Base-by-base conservation (phyloP, 2,329 filamentous ascomycete genomes). In the Myriosclerotinia duriaeana region DNA sequence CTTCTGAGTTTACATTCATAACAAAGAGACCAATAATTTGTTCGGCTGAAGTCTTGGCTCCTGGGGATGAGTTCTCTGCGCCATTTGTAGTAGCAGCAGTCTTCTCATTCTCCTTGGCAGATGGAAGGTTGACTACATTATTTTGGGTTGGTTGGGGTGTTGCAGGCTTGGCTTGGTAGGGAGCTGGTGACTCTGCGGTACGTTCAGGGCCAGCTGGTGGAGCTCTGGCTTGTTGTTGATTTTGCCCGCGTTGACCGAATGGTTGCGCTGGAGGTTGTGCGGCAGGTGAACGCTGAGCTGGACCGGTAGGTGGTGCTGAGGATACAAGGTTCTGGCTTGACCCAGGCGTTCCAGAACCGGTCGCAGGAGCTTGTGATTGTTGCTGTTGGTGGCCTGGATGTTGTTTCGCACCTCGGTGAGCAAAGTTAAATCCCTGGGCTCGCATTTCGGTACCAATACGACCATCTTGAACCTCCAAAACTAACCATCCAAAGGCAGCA, bases 401-500 rank as follows among this genome's bases (percentile, higher is more conserved):
- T 76, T 90, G 88, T 82, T 98, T 98, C 66, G 91, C 89, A 70
- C 91, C 92, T 73, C 95, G 90, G 78, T 99, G 95, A 34, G 95
- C 93, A 78, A 99, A 99, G 84, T 99, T 99, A 85, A 99, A 99
- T 53, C 95, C 95, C 76, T 99, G 95, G 30, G 95, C 95, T 70
- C 93, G 89, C 95, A 99, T 99, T 80, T 99, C 95, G 0, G 95
- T 99, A 56, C 93, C 95, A 73, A 99, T 98, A 53, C 95, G 89
- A 62, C 95, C 95, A 75, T 93, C 91, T 76, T 99, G 95, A 68
- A 99, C 89, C 78, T 99, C 95, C 67, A 99, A 81, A 20, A 98
- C 93, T 62, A 99, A 84, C 84, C 93, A 99, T 69, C 95, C 95
- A 77, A 98, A 99, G 26, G 95, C 94, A 65, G 95, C 95, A 81